Percentiles rank a stretch among this genome's conserved stretches.
These are phyloP conservation scores for Heliocybe sulcata DNA, from an alignment of 1,284 basidiomycete genomes.

Conservation along the genomic window DNA sequence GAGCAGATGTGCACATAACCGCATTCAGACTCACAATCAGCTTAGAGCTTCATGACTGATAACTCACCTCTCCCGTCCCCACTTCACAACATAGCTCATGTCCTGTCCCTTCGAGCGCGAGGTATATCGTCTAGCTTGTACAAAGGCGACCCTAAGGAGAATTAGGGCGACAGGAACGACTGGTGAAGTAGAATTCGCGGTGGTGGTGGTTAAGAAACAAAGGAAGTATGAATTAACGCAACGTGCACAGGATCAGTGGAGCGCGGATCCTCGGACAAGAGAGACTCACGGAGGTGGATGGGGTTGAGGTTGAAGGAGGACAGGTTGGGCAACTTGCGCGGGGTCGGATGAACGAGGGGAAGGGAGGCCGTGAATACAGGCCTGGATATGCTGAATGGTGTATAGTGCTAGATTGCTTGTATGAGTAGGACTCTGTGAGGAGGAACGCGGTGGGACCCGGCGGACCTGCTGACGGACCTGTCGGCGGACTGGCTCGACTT, in stretches of 20 bases:
- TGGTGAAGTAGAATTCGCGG: not conserved
- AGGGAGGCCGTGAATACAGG: not conserved
- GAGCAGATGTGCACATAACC: slow-evolving; percentile 1
- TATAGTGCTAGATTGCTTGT: too few species aligned
- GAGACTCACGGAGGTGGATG: not conserved
- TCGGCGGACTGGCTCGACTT: too few species aligned
- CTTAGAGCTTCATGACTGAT: slow-evolving; percentile 2
- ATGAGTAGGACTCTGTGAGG: too few species aligned
- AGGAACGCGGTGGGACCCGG: too few species aligned
- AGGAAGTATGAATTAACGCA: not conserved
- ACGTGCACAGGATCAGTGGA: not conserved
- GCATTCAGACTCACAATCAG: slow-evolving; percentile 4
- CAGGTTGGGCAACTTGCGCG: not conserved
- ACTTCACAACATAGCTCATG: slow-evolving; percentile 55
- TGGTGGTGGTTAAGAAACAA: not conserved
- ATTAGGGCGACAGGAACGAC: slow-evolving; percentile 22
- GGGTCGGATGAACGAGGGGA: not conserved
- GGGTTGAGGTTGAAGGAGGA: not conserved
- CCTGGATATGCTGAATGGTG: not conserved
- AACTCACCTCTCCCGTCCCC: slow-evolving; percentile 48
- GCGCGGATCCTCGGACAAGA: not conserved
- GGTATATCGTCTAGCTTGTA: slow-evolving; percentile 18
- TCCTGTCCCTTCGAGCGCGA: slow-evolving; percentile 13
- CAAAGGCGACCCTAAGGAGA: slow-evolving; percentile 23
- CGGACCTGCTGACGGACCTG: too few species aligned